These are phyloP conservation scores for Gonium pectorale DNA, from an alignment of 139 green algal species.

Conservation along the genomic window DNA sequence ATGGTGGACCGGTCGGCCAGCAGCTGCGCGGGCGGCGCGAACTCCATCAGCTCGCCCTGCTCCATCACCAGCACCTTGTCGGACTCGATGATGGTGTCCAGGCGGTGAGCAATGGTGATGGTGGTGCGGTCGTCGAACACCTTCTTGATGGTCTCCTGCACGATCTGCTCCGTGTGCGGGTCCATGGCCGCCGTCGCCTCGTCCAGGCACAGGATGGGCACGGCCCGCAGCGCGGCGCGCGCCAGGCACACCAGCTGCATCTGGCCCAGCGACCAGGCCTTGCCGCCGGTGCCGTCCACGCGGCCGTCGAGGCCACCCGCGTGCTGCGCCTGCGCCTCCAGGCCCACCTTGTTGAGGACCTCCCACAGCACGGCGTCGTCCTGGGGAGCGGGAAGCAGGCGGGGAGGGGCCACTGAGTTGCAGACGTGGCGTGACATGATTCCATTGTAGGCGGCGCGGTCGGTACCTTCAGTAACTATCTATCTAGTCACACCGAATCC, in stretches of 20 bases:
- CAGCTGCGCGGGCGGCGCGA: slow-evolving; percentile 54
- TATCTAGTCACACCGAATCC: neutral
- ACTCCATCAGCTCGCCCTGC: slow-evolving; percentile 74
- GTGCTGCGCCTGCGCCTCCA: slow-evolving; percentile 44
- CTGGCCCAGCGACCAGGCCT: slow-evolving; percentile 76
- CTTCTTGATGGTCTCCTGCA: slow-evolving; percentile 70
- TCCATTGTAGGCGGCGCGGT: neutral
- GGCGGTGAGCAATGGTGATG: slow-evolving; percentile 78
- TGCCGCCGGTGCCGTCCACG: slow-evolving; percentile 56
- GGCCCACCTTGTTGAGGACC: slow-evolving; percentile 51
- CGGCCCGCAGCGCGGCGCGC: slow-evolving; percentile 73
- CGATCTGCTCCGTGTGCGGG: slow-evolving; percentile 76
- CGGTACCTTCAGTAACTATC: neutral
- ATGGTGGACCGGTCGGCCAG: slow-evolving; percentile 59
- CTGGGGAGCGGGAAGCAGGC: neutral
- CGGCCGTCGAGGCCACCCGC: slow-evolving; percentile 77
- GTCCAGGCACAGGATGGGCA: slow-evolving; percentile 77
- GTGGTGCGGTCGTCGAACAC: slow-evolving; percentile 74
- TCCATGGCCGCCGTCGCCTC: slow-evolving; percentile 86
- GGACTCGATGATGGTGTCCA: slow-evolving; percentile 84
- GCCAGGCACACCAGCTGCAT: slow-evolving; percentile 85
- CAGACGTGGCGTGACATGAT: neutral
- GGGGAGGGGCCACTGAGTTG: neutral
- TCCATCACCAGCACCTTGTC: slow-evolving; percentile 79
- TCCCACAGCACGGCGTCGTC: slow-evolving; percentile 71